Conservation (phyloP, 495 filamentous ascomycete species). For the Hyphodiscus hymeniophilus region DNA sequence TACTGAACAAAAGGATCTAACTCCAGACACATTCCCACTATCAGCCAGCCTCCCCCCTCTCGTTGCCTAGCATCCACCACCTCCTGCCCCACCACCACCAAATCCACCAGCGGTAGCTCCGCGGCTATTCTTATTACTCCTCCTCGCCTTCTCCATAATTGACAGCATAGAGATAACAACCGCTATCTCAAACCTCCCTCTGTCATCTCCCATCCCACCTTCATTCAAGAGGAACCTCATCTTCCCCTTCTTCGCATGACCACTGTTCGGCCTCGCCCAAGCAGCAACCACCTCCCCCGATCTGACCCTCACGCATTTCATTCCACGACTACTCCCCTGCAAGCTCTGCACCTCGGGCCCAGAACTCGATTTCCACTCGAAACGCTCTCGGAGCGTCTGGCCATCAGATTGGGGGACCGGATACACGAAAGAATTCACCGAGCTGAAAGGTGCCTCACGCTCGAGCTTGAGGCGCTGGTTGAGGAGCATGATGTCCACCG, state of each 20-base stretch:
- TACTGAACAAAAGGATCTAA: too few relatives aligned
- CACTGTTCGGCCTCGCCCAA: conserved; percentile 6
- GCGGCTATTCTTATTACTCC: not conserved
- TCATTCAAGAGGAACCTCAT: conserved; percentile 8
- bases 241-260: conserved; percentile 10
- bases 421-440: not conserved
- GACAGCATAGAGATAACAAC: conserved; percentile 7
- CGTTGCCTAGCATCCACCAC: too few relatives aligned
- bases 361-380: conserved; percentile 12
- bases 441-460: not conserved
- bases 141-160: conserved; percentile 8
- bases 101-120: not conserved
- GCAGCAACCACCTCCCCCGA: conserved; percentile 7
- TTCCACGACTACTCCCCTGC: conserved; percentile 5
- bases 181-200: conserved; percentile 6
- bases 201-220: conserved; percentile 1
- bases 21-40: too few relatives aligned
- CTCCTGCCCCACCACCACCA: not conserved
- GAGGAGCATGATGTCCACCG: not conserved
- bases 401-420: not conserved
- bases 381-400: not conserved
- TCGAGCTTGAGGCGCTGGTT: not conserved
- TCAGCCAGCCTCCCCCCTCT: too few relatives aligned
- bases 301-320: conserved; percentile 8
- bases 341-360: conserved; percentile 4